Evolutionary conservation across 495 filamentous ascomycete genomes (phyloP).

Genomic region (Podospora comata): DNA sequence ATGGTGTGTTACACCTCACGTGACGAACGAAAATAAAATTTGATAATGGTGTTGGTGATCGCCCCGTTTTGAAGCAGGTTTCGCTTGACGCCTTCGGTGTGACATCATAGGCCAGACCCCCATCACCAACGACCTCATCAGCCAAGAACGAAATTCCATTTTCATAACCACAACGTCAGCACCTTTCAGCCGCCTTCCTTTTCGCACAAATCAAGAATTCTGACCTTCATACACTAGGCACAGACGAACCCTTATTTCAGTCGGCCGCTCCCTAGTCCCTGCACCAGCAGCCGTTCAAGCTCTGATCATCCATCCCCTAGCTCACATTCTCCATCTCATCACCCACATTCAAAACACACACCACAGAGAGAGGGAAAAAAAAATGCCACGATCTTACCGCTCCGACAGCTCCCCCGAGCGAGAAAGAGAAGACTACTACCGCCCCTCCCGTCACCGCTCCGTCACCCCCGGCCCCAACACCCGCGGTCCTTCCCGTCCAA

Average conservation of each 20-base stretch:
- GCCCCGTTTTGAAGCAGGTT: neutral
- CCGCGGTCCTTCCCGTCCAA: slow-evolving; percentile 3
- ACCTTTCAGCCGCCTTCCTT: neutral
- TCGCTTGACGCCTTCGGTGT: neutral
- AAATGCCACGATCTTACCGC: neutral
- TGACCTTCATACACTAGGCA: neutral
- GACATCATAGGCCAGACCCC: neutral
- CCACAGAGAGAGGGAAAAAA: too few relatives aligned
- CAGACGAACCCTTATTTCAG: neutral
- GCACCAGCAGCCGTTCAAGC: neutral
- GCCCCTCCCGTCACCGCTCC: slow-evolving; percentile 3
- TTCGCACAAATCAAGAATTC: neutral
- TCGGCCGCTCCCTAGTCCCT: neutral
- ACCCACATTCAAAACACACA: neutral
- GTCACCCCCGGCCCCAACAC: slow-evolving; percentile 4
- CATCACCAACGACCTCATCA: neutral
- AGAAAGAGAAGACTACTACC: neutral
- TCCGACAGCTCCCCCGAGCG: neutral
- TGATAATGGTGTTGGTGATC: neutral
- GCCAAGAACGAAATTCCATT: neutral
- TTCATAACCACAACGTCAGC: neutral
- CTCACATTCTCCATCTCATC: neutral
- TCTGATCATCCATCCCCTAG: neutral
- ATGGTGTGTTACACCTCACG: neutral
- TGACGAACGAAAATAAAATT: neutral